Evolutionary conservation across 331 rosid species (phyloP), one percentile per base, ranked within the genome.

Genomic region (Prunus yedoensis): DNA sequence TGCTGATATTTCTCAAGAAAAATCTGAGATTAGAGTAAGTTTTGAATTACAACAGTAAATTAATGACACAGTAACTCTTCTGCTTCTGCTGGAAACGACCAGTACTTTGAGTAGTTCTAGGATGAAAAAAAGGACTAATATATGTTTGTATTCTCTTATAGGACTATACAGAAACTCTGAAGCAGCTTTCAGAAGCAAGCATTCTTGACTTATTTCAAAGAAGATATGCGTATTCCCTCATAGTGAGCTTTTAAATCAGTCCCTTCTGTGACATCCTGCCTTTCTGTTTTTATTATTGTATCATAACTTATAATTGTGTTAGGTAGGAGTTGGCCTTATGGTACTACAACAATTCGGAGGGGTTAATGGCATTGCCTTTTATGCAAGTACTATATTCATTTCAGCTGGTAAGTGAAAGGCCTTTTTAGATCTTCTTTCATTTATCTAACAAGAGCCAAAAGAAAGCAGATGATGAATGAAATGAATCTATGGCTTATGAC

Each of bases 251-350:
- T 79, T 54, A 51, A 63, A 51, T 23, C 57, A 13, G 28, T 58
- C 72, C 25, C 65, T 30, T 1, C 49, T 20, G 17, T 78, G 18
- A 23, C 54, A 28, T 1, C 3, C 3, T 27, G 71, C 25, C 11
- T 10, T 27, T 0, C 17, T 66, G 56, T 76, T 3, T 27, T 63
- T 78, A 65, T 66, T n/a, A 14, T 66, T 76, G 17, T 43, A 46
- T 70, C 74, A 43, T 47, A 68, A 56, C 61, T n/a, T 43, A n/a
- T 58, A 74, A 50, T 73, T 54, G 56, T 77, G 56, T 21, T 83
- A 94, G 97, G 93, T 89, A 35, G 97, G 95, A 80, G 92, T 92
- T 4, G 99, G 99, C 66, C 82, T 94, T 70, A 94, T 92, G 97
- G 81, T 86, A 60, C 82, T 92, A 35, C 97, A 91, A 82, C 96